Percentiles rank a stretch among this genome's conserved stretches.
These are phyloP conservation scores for Escovopsis sp. DNA, from an alignment of 2,329 filamentous ascomycete genomes.

Conservation along the genomic window DNA sequence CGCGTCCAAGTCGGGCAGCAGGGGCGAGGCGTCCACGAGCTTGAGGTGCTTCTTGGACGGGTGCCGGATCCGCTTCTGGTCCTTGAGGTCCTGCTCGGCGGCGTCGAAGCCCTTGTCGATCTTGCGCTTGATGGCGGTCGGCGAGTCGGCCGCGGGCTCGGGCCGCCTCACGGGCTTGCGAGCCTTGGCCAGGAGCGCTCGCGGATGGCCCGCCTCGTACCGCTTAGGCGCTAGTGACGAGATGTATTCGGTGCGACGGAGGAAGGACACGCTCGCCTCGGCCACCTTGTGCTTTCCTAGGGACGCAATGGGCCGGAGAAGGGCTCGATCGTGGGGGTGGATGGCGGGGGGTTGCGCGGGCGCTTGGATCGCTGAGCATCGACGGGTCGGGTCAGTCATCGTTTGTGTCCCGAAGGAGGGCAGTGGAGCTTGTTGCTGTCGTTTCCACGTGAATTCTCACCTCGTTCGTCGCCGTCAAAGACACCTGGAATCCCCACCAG, in stretches of 20 bases:
- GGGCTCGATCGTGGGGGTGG: slow-evolving; percentile 69
- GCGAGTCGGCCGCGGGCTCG: slow-evolving; percentile 43
- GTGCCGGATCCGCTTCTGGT: slow-evolving; percentile 38
- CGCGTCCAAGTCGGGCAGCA: slow-evolving; percentile 51
- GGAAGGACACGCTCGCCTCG: slow-evolving; percentile 74
- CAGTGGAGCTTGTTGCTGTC: too few species aligned
- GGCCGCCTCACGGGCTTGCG: slow-evolving; percentile 32
- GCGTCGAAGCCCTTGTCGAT: slow-evolving; percentile 46
- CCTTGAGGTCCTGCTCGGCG: slow-evolving; percentile 37
- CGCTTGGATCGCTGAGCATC: slow-evolving; percentile 58
- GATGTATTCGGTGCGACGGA: slow-evolving; percentile 93
- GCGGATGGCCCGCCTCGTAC: slow-evolving; percentile 27
- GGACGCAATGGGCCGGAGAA: slow-evolving; percentile 69
- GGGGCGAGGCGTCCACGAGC: slow-evolving; percentile 42
- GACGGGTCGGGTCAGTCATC: neutral
- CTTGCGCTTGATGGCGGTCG: slow-evolving; percentile 51
- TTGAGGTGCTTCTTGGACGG: slow-evolving; percentile 42
- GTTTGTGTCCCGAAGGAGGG: neutral
- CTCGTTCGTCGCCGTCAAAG: slow-evolving; percentile 87
- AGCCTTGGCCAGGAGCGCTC: slow-evolving; percentile 18
- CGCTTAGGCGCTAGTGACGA: slow-evolving; percentile 43
- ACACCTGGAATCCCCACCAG: slow-evolving; percentile 87
- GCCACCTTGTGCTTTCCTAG: slow-evolving; percentile 70
- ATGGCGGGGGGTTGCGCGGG: slow-evolving; percentile 53
- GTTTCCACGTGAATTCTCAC: slow-evolving; percentile 30